Evolutionary conservation across 1,139 yeast species (phyloP), one percentile per base, ranked within the genome.

Genomic region (Candida tropicalis): DNA sequence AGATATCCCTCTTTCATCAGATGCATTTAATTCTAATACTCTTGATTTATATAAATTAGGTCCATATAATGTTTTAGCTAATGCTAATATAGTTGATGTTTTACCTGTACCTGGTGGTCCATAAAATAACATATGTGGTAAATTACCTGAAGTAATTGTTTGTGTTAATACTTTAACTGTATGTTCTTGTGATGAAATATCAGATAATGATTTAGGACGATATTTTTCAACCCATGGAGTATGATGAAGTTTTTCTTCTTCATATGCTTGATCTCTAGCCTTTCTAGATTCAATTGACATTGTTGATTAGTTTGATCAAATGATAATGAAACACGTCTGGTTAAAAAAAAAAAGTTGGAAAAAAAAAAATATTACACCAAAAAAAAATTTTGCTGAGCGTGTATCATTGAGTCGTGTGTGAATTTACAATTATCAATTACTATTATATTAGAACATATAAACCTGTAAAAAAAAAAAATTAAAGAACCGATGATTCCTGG

Each of bases 101-200:
- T 91, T 91, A 48, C 98, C 98, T 0, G 98, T 91, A 25, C 98
- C 98, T 40, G 98, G 97, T 5, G 98, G 97, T 0, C 98, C 98
- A 60, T 91, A 91, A 66, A 91, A 91, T 39, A 93, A 68, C 96
- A 91, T 88, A 62, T 93, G 98, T 2, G 99, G 98, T 44, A 90
- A 68, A 60, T 93, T 91, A 36, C 93, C 86, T 2, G 95, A 80
- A 43, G 81, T 75, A 24, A 95, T 63, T 0, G 96, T 86, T 57
- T 84, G 82, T 60, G 86, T 84, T 51, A 93, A 70, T n/a, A 93
- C 95, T 22, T 78, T 79, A 8, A 91, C 87, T 0, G 98, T 90
- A 55, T 89, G 93, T 42, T 86, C 95, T 59, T 93, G 99, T 0
- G 98, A 88, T 3, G 97, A 77, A 22, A 93, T 89, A 53, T 93